phyloP scores from a whole-genome alignment of 306 rosid genomes.

The Gastrolobium villosum region DNA sequence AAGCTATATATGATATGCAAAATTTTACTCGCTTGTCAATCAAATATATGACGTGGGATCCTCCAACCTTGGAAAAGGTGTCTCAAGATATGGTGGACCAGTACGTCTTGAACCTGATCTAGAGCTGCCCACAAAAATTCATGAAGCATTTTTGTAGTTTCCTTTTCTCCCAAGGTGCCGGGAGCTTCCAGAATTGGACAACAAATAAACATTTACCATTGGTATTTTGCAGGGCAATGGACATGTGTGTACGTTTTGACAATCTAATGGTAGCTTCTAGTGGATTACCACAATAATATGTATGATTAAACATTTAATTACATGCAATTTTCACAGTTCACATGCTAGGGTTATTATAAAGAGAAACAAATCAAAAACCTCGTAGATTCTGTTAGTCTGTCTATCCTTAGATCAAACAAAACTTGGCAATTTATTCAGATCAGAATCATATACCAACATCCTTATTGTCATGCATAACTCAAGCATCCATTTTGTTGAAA shows the following conservation, averaged over 20 bases:
- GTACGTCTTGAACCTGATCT: constrained; percentile 82
- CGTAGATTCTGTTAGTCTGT: no score
- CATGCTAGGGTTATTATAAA: no score
- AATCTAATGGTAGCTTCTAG: constrained; percentile 28
- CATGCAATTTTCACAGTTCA: no score
- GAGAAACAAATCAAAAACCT: no score
- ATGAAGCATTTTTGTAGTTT: constrained; percentile 74
- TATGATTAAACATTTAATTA: no score
- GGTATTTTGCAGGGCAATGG: constrained; percentile 29
- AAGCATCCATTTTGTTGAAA: no score
- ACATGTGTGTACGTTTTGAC: constrained; percentile 21
- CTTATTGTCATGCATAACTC: no score
- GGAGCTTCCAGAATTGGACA: neutral
- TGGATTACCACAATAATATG: constrained; percentile 12
- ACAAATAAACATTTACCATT: constrained; percentile 1
- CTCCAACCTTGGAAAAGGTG: constrained; percentile 83
- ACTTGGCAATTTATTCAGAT: no score
- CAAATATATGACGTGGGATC: constrained; percentile 83
- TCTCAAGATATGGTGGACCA: constrained; percentile 83
- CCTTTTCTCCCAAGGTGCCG: neutral
- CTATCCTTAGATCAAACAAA: no score
- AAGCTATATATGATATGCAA: neutral
- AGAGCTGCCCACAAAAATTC: constrained; percentile 71
- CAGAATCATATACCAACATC: no score
- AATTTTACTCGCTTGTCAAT: constrained; percentile 9